phyloP scores from a whole-genome alignment of 352 stramenopile genomes.

The Pythium rhizo-oryzae region DNA sequence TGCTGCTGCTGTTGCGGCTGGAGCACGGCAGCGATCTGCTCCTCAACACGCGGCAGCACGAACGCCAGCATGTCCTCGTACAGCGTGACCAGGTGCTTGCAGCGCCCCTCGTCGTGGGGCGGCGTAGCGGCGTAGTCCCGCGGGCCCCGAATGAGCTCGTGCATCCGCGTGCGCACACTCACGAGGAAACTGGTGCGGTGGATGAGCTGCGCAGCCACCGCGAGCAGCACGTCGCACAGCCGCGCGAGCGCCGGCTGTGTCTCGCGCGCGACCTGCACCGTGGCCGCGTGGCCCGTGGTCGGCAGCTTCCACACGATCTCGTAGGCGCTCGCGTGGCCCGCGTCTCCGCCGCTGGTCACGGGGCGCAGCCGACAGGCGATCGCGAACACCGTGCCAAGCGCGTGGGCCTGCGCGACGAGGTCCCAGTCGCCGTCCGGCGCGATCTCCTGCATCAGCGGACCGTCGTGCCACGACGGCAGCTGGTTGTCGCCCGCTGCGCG shows the following conservation, averaged over 20 bases:
- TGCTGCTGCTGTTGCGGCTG: too few relatives aligned
- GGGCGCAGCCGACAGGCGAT: conserved; percentile 6
- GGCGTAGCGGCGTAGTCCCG: neutral
- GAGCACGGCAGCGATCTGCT: conserved; percentile 7
- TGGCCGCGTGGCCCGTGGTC: neutral
- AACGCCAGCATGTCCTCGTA: conserved; percentile 27
- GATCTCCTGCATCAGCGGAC: conserved; percentile 47
- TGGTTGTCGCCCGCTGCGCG: conserved; percentile 38
- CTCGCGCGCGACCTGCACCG: neutral
- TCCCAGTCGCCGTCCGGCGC: conserved; percentile 35
- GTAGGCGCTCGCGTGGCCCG: too few relatives aligned
- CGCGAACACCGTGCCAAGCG: conserved; percentile 9
- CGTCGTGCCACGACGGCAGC: conserved; percentile 44
- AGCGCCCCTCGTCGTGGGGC: neutral
- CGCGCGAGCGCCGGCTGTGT: neutral
- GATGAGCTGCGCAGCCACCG: conserved; percentile 5
- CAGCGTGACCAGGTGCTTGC: neutral
- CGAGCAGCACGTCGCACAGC: conserved; percentile 11
- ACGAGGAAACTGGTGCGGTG: conserved; percentile 15
- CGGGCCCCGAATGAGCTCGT: neutral
- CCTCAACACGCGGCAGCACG: conserved; percentile 18
- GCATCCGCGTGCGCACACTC: conserved; percentile 16
- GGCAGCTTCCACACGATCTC: conserved; percentile 7
- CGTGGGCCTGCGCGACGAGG: conserved; percentile 24
- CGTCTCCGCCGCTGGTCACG: neutral